Evolutionary conservation across 805 yeast species (phyloP).

Genomic region (Torulaspora quercuum): DNA sequence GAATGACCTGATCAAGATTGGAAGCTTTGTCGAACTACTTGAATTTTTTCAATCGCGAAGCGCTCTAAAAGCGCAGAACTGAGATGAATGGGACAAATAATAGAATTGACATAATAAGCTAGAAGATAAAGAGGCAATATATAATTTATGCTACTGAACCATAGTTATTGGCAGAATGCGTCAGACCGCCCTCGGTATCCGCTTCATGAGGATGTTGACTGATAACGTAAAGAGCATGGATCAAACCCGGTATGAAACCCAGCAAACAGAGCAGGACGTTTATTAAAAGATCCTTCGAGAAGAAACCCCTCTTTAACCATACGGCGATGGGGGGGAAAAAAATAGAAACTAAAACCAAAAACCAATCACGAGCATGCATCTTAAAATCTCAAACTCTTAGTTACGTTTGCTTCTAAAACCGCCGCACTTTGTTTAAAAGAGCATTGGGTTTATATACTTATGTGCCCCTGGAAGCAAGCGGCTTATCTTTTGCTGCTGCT

Average conservation of each 20-base stretch:
- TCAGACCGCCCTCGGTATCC: conserved; percentile 13
- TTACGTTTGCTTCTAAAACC: no score
- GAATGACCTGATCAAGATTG: neutral
- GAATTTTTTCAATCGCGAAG: conserved; percentile 2
- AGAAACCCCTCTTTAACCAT: conserved; percentile 59
- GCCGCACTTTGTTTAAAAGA: no score
- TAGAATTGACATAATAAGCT: no score
- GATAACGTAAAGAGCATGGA: conserved; percentile 67
- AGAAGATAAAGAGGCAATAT: neutral
- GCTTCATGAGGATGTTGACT: conserved; percentile 48
- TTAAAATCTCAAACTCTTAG: neutral
- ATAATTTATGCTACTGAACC: conserved; percentile 15
- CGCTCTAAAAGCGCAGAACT: neutral
- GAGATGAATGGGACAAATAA: no score
- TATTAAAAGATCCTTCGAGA: conserved; percentile 41
- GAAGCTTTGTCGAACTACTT: neutral
- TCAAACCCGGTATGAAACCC: conserved; percentile 67
- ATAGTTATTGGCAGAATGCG: conserved; percentile 13
- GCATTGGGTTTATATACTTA: no score
- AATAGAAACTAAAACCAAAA: conserved; percentile 62
- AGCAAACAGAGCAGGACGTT: conserved; percentile 57
- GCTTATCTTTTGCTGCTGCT: neutral
- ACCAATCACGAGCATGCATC: conserved; percentile 22
- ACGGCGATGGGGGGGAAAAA: conserved; percentile 74
- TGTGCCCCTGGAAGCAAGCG: no score